Evolutionary conservation across 2,329 filamentous ascomycete species (phyloP), one percentile per base, ranked within the genome.

Genomic region (Fonsecaea multimorphosa): DNA sequence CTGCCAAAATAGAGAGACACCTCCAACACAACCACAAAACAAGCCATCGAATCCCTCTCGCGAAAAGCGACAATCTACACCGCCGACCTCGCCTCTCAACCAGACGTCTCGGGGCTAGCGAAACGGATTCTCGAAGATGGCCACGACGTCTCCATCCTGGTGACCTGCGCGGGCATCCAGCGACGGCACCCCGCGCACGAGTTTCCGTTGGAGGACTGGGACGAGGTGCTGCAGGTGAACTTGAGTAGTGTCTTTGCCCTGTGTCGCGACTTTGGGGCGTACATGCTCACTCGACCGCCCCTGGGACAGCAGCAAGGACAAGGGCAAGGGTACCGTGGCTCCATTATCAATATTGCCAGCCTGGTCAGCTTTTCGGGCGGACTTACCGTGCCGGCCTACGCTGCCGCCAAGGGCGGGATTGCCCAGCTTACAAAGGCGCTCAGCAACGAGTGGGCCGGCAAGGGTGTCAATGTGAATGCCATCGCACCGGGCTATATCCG

Each of bases 91-190:
- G 76, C 78, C 3, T 75, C 79, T 65, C 77, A 76, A 53, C 72
- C 77, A 54, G 74, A 78, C 3, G 78, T 82, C 40, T 76, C 77
- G 55, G 71, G 68, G 27, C 77, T 82, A 38, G 73, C 81, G n/a
- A 75, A 77, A 24, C 67, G 75, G 1, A 66, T 83, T 19, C 72
- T 76, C 8, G 73, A 72, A 46, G 75, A 79, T 61, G 80, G 79
- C 5, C 78, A 83, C 70, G 84, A 88, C 75, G 86, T 96, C 67
- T 86, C 91, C 74, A 91, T 96, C 74, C 85, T 96, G 7, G 81
- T 96, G 72, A 96, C 93, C 81, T 93, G 91, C 79, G 93, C 91
- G 19, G 93, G 93, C 31, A 93, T 96, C 75, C 93, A 97, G 78
- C 85, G 88, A 66, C 85, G 92, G 11, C 90, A 95, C 76, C 86